These are phyloP conservation scores for Xerocomellus chrysenteron DNA, from an alignment of 768 basidiomycete genomes.

Conservation along the genomic window DNA sequence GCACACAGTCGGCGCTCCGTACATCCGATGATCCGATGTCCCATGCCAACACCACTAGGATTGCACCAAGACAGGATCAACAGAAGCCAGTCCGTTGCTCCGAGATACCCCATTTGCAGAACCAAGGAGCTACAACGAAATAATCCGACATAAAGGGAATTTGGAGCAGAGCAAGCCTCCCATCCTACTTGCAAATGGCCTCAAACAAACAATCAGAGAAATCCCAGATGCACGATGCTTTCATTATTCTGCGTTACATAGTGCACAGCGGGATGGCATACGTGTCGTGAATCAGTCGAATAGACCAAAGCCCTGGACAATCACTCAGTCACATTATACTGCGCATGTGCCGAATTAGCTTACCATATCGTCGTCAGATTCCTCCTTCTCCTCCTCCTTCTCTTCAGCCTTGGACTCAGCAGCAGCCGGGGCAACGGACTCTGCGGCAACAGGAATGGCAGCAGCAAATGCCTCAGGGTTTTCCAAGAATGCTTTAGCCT, in stretches of 20 bases:
- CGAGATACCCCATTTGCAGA: constrained; percentile 12
- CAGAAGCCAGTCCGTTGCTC: not conserved
- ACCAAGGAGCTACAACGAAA: not conserved
- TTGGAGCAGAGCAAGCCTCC: not conserved
- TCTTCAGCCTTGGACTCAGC: constrained; percentile 63
- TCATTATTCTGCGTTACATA: constrained; percentile 25
- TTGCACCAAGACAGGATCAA: not conserved
- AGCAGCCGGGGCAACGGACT: constrained; percentile 49
- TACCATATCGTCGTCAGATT: constrained; percentile 89
- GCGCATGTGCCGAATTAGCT: constrained; percentile 17
- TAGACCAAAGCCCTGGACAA: constrained; percentile 81
- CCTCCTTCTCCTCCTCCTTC: constrained; percentile 82
- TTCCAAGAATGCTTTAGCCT: constrained; percentile 96
- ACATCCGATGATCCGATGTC: not conserved
- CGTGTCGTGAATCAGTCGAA: constrained; percentile 62
- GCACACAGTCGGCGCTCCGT: constrained; percentile 4
- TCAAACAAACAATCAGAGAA: constrained; percentile 3
- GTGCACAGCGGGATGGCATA: constrained; percentile 7
- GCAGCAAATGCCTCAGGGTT: constrained; percentile 98
- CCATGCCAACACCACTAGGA: not conserved
- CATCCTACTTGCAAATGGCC: not conserved
- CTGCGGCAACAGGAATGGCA: constrained; percentile 64
- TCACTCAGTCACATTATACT: not conserved
- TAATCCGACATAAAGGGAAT: not conserved
- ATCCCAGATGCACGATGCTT: constrained; percentile 10